Percentiles rank a stretch among this genome's conserved stretches.
Conservation (phyloP, 2,329 filamentous ascomycete species). For the Botrytis paeoniae region DNA sequence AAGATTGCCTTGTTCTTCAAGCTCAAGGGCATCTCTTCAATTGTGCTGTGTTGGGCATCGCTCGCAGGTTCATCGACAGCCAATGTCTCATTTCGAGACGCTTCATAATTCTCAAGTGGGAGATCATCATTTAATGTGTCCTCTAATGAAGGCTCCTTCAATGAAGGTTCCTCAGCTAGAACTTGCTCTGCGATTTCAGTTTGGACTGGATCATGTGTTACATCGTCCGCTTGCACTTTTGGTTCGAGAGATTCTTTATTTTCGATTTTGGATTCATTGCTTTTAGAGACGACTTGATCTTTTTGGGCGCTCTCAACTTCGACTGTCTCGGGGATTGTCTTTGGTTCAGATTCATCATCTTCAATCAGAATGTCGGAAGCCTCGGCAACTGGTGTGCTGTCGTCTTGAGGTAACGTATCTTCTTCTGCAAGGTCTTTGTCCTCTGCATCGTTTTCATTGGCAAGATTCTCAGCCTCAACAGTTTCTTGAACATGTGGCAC, state of each 20-base stretch:
- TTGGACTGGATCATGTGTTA: background rate
- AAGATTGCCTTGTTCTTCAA: background rate
- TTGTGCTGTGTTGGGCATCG: too few species aligned
- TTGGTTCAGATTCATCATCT: background rate
- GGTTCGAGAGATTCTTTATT: background rate
- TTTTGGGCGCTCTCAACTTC: background rate
- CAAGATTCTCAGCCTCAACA: background rate
- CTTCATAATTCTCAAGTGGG: background rate
- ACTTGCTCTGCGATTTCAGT: background rate
- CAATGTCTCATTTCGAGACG: background rate
- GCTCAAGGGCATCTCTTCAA: background rate
- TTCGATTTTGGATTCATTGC: background rate
- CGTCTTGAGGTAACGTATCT: background rate
- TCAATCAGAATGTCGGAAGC: background rate
- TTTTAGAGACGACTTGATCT: background rate
- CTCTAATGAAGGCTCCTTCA: background rate
- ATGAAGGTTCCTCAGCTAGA: background rate
- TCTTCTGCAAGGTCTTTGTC: background rate
- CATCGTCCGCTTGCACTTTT: background rate
- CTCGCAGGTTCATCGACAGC: background rate
- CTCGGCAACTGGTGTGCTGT: background rate
- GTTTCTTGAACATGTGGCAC: background rate
- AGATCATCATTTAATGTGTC: background rate
- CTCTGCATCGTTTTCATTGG: background rate
- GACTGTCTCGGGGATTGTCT: background rate